phyloP scores from a whole-genome alignment of 495 filamentous ascomycete genomes.

The Oleoguttula mirabilis region DNA sequence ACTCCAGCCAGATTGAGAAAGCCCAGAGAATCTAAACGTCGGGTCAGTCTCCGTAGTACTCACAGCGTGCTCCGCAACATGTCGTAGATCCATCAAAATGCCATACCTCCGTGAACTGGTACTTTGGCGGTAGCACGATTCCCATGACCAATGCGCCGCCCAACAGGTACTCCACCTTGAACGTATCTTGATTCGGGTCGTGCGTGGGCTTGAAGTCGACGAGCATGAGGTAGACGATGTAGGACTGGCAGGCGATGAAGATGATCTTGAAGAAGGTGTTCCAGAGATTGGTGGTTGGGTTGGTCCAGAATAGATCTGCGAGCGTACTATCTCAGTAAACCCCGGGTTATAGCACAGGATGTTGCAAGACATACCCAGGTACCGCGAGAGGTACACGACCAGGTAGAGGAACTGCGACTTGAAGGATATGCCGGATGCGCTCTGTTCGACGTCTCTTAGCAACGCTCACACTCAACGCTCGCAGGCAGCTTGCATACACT shows the following conservation, averaged over 20 bases:
- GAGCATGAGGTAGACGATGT: slow-evolving; percentile 94
- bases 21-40: slow-evolving; percentile 71
- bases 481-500: slow-evolving; percentile 45
- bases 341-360: no score
- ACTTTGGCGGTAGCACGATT: slow-evolving; percentile 71
- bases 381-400: slow-evolving; percentile 83
- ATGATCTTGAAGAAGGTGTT: slow-evolving; percentile 92
- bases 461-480: neutral
- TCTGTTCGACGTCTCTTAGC: slow-evolving; percentile 40
- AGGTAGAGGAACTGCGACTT: slow-evolving; percentile 93
- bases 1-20: slow-evolving; percentile 95
- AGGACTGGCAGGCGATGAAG: slow-evolving; percentile 78
- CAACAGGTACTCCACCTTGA: slow-evolving; percentile 86
- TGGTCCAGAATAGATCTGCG: slow-evolving; percentile 66
- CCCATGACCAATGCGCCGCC: slow-evolving; percentile 66
- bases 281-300: slow-evolving; percentile 52
- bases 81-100: no score
- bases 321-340: no score
- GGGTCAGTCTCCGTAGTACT: neutral
- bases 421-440: slow-evolving; percentile 92
- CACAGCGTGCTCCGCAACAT: no score
- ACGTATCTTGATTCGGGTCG: slow-evolving; percentile 90
- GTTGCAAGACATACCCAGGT: slow-evolving; percentile 54
- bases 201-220: slow-evolving; percentile 91
- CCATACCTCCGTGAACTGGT: slow-evolving; percentile 54